These are phyloP conservation scores for Epichloe uncinata DNA, from an alignment of 2,329 filamentous ascomycete species.

Conservation along the genomic window DNA sequence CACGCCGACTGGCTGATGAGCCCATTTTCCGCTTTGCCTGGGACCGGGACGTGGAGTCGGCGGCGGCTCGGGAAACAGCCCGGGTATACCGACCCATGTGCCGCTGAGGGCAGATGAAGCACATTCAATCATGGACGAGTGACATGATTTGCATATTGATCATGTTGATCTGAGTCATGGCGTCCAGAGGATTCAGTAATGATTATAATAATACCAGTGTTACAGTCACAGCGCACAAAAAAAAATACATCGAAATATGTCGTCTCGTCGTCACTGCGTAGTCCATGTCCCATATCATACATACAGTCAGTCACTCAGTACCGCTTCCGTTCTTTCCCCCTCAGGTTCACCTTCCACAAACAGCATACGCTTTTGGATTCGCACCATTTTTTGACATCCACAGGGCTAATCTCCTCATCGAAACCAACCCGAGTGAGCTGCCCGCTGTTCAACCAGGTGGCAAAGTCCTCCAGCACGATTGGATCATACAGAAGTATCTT, in stretches of 20 bases:
- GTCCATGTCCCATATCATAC: not conserved
- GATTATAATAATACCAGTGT: not conserved
- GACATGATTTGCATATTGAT: not conserved
- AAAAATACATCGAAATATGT: not conserved
- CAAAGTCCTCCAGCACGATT: conserved; percentile 74
- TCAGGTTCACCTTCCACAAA: conserved; percentile 48
- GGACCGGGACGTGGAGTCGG: too few relatives aligned
- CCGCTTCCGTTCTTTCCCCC: conserved; percentile 38
- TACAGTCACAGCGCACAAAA: not conserved
- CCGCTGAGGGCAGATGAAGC: not conserved
- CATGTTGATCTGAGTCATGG: too few relatives aligned
- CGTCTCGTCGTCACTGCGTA: conserved; percentile 1
- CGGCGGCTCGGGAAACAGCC: not conserved
- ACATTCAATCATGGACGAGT: not conserved
- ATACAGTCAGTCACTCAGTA: not conserved
- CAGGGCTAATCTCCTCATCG: conserved; percentile 48
- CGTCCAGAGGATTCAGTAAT: too few relatives aligned
- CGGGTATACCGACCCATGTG: not conserved
- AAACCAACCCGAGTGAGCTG: conserved; percentile 49
- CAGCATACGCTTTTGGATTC: conserved; percentile 79
- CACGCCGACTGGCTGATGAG: not conserved
- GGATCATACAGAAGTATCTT: conserved; percentile 92
- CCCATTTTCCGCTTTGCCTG: not conserved
- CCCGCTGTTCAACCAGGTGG: conserved; percentile 67
- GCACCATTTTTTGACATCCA: conserved; percentile 78